Evolutionary conservation across 768 basidiomycete genomes (phyloP).

Genomic region (Galerina marginata): DNA sequence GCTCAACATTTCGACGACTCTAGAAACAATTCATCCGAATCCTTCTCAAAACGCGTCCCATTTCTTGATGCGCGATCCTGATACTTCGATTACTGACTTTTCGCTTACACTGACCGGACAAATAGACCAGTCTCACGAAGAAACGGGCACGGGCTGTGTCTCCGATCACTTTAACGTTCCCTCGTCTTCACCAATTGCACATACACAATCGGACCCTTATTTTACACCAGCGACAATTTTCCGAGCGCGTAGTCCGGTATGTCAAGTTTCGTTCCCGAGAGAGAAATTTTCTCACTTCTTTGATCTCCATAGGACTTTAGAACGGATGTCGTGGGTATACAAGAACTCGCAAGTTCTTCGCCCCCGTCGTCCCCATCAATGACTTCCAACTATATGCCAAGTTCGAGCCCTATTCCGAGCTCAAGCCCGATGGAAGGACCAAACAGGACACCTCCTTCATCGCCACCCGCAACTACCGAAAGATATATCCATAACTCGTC

Average conservation of each 20-base stretch:
- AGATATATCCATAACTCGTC: conserved; percentile 5
- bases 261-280: conserved; percentile 28
- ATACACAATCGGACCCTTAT: conserved; percentile 27
- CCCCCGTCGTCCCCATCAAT: conserved; percentile 31
- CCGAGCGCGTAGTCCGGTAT: conserved; percentile 30
- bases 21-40: background rate
- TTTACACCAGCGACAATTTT: conserved; percentile 28
- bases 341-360: conserved; percentile 27
- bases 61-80: conserved; percentile 2
- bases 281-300: conserved; percentile 29
- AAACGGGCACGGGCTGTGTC: conserved; percentile 22
- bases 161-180: conserved; percentile 25
- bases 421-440: conserved; percentile 23
- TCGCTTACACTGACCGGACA: conserved; percentile 15
- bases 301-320: conserved; percentile 29
- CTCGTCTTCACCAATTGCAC: conserved; percentile 22
- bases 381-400: conserved; percentile 39
- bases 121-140: conserved; percentile 22
- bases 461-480: conserved; percentile 42
- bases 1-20: conserved; percentile 1
- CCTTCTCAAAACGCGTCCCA: conserved; percentile 8
- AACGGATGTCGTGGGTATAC: conserved; percentile 26
- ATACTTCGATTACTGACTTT: conserved; percentile 10
- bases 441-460: conserved; percentile 28
- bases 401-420: conserved; percentile 49